These are phyloP conservation scores for Erythrophleum fordii DNA, from an alignment of 306 rosid species.

Conservation along the genomic window DNA sequence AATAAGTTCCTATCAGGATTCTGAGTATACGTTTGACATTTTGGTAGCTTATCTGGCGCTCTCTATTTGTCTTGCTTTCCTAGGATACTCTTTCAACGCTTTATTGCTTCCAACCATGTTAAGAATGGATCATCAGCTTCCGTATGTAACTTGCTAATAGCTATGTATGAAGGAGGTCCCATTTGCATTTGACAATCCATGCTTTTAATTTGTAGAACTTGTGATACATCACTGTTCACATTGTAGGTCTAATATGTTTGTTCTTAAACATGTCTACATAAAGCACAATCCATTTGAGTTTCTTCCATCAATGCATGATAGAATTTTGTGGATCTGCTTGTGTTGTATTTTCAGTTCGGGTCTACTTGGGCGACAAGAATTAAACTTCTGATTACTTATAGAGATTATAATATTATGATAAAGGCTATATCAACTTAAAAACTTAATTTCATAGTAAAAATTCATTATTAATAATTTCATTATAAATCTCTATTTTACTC, in stretches of 20 bases:
- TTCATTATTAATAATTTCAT: too few relatives aligned
- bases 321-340: too few relatives aligned
- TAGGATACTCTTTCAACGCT: constrained; percentile 12
- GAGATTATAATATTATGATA: too few relatives aligned
- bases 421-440: too few relatives aligned
- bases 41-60: constrained; percentile 7
- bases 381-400: too few relatives aligned
- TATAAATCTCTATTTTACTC: not conserved
- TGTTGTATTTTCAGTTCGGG: too few relatives aligned
- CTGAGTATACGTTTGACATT: not conserved
- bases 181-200: not conserved
- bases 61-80: constrained; percentile 20
- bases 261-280: too few relatives aligned
- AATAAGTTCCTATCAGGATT: not conserved
- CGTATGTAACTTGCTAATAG: not conserved
- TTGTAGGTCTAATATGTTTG: not conserved
- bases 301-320: too few relatives aligned
- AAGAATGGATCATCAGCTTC: not conserved
- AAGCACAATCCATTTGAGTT: too few relatives aligned
- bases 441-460: too few relatives aligned
- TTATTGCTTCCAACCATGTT: not conserved
- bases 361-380: too few relatives aligned
- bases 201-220: too few relatives aligned
- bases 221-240: not conserved
- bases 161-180: not conserved